Base-by-base conservation (phyloP, 148 eudicot species). In the Heliosperma pusillum region DNA sequence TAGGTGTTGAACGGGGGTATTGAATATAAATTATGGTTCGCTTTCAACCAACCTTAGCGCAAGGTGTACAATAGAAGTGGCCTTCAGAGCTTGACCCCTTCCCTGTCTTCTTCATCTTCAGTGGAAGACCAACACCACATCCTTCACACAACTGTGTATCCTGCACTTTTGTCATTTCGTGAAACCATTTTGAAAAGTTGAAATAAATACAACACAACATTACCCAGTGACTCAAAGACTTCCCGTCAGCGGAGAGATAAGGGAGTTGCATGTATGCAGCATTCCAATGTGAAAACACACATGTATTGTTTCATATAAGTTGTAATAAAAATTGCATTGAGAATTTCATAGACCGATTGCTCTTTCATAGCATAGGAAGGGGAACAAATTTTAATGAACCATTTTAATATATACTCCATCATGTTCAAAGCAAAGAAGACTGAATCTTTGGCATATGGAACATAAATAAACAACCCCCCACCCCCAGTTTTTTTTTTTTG, bases 41-140 rank as follows among this genome's bases (percentile, higher is more conserved):
- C 44, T 13, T 29, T 20, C 53, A 72, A 76, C 88, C 29, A 77
- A 89, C 92, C 90, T 85, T 85, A 44, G 92, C 90, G 81, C 92
- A 89, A 60, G 91, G 55, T 53, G 84, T 63, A 79, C 95, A 90
- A 71, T 86, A 81, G 63, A 81, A 90, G 65, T 85, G 83, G 81
- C 89, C 82, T 71, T 81, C 90, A 62, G 80, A 72, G 66, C 77
- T 45, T 76, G 87, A 80, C 74, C 80, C 78, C 63, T 86, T 87
- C 69, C 80, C 82, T 72, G 86, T 80, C 82, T 74, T 83, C 44
- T 82, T 82, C 64, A 76, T 78, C 82, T 83, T 86, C 56, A 74
- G 80, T 3, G 89, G 77, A 74, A 94, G 86, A 71, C 80, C 85
- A 59, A 65, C 73, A 47, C 93, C 96, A 83, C 98, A 92, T 80